A percentile compares a stretch with the other conserved stretches of the same genome.
These are phyloP conservation scores for Gossypium gossypioides DNA, from an alignment of 441 rosid species.

Conservation along the genomic window DNA sequence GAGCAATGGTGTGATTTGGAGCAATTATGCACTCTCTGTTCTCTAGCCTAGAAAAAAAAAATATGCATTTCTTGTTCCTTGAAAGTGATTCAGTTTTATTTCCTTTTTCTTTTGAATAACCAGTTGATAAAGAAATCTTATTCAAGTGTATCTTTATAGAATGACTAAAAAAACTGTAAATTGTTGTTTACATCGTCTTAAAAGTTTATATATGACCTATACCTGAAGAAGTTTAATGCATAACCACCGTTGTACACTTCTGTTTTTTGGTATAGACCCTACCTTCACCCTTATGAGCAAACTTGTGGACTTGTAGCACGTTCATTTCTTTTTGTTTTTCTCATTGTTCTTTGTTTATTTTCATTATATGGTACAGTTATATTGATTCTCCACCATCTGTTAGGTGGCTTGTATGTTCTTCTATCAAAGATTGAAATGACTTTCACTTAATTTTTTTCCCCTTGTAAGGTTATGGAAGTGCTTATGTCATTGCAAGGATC, in stretches of 20 bases:
- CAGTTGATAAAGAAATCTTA: neutral
- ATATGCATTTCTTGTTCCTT: neutral
- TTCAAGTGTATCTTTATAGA: neutral
- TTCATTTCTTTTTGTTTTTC: neutral
- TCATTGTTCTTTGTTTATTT: neutral
- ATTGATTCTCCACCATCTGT: neutral
- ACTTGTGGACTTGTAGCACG: neutral
- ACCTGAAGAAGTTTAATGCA: neutral
- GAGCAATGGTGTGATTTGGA: neutral
- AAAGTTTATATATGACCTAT: neutral
- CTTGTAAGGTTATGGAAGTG: slow-evolving; percentile 89
- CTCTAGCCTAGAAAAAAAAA: neutral
- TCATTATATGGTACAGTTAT: neutral
- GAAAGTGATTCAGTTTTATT: neutral
- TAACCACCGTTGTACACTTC: neutral
- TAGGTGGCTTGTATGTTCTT: neutral
- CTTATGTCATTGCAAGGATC: slow-evolving; percentile 97
- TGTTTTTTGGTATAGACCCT: neutral
- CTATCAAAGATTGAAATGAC: neutral
- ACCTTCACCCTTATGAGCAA: neutral
- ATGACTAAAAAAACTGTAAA: neutral
- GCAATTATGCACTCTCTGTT: neutral
- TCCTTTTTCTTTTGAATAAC: neutral
- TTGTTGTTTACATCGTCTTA: neutral
- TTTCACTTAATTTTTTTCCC: slow-evolving; percentile 6